Conservation (phyloP, 2,329 filamentous ascomycete genomes). For the Cladosporium sp. region DNA sequence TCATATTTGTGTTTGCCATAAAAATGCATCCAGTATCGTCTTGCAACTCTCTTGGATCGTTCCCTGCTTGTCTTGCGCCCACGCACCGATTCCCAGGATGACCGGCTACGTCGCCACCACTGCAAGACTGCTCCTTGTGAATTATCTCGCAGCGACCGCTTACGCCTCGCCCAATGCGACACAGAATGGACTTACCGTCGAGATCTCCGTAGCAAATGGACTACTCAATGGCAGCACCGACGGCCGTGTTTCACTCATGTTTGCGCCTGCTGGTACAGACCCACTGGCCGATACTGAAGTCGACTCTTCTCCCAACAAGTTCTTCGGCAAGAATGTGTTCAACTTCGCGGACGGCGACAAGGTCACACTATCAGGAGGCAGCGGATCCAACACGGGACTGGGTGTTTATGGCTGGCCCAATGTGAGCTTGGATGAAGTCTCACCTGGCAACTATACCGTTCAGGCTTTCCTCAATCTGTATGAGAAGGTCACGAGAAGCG, state of each 20-base stretch:
- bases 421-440: constrained; percentile 36
- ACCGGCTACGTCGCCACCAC: neutral
- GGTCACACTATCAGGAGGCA: constrained; percentile 36
- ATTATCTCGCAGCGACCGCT: neutral
- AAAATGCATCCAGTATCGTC: neutral
- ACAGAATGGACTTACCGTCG: constrained; percentile 26
- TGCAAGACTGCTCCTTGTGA: neutral
- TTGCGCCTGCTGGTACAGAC: constrained; percentile 39
- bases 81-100: neutral
- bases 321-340: constrained; percentile 43
- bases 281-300: constrained; percentile 43
- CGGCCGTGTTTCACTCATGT: constrained; percentile 39
- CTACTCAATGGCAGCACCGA: constrained; percentile 35
- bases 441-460: constrained; percentile 38
- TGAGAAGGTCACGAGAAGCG: constrained; percentile 40
- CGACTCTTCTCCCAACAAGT: constrained; percentile 38
- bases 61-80: neutral
- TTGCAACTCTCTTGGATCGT: neutral
- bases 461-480: constrained; percentile 43
- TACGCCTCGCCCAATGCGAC: neutral
- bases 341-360: constrained; percentile 28
- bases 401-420: constrained; percentile 42
- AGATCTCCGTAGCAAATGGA: constrained; percentile 35
- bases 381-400: constrained; percentile 29
- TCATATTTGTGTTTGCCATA: neutral